These are phyloP conservation scores for Alnus rubra DNA, from an alignment of 306 rosid species.

Conservation along the genomic window DNA sequence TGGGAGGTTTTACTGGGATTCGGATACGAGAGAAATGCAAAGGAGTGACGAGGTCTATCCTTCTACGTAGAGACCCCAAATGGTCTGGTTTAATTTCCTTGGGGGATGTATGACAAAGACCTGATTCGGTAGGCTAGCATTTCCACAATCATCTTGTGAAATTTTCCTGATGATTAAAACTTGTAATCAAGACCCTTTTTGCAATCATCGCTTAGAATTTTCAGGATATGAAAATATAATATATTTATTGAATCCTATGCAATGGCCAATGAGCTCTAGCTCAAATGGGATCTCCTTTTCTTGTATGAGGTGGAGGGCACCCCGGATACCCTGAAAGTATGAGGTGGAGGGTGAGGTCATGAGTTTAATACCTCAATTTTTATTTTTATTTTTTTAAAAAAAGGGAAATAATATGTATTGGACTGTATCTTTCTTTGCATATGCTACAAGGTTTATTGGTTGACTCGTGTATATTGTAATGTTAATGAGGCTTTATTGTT, in stretches of 20 bases:
- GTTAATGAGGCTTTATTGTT: constrained; percentile 10
- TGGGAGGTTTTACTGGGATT: no score
- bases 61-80: no score
- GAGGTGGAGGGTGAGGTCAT: neutral
- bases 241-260: neutral
- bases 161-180: neutral
- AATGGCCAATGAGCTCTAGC: neutral
- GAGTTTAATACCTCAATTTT: no score
- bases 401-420: no score
- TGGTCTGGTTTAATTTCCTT: neutral
- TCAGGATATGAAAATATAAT: neutral
- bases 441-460: neutral
- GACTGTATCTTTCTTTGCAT: neutral
- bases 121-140: neutral
- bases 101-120: neutral
- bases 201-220: neutral
- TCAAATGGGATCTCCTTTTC: neutral
- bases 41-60: no score
- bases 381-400: no score
- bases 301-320: neutral
- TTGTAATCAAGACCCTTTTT: neutral
- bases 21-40: no score
- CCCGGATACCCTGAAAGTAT: neutral
- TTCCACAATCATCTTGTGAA: neutral
- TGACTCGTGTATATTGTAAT: neutral